A percentile compares a stretch with the other conserved stretches of the same genome.
Evolutionary conservation across 306 rosid genomes (phyloP).

Genomic region (Rosa multiflora): DNA sequence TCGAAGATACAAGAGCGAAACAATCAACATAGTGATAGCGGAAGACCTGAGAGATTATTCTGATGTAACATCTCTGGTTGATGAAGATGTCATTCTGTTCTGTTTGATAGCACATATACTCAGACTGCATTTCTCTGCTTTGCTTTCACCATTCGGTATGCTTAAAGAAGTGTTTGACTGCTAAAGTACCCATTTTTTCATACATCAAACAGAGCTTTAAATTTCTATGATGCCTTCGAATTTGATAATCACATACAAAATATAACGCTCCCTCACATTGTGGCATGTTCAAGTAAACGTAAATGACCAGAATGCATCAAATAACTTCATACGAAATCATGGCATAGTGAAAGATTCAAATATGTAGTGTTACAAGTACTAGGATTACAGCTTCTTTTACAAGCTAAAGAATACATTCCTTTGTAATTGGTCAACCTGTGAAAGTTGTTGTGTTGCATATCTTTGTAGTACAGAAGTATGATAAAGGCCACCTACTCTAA

Average conservation of each 20-base stretch:
- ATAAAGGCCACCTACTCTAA: constrained; percentile 21
- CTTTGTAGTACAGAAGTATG: neutral
- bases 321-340: neutral
- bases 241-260: neutral
- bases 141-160: neutral
- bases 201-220: neutral
- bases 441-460: neutral
- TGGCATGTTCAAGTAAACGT: neutral
- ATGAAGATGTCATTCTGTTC: neutral
- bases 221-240: neutral
- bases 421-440: neutral
- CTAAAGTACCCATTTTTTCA: neutral
- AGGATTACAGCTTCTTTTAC: neutral
- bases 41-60: neutral
- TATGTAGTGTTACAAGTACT: neutral
- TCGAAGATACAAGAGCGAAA: neutral
- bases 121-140: neutral
- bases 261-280: neutral
- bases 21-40: neutral
- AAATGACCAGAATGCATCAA: neutral
- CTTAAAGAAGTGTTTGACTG: neutral
- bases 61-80: neutral
- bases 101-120: neutral
- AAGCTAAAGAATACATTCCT: constrained; percentile 7
- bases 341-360: neutral